Base-by-base conservation (phyloP, 179 eudicot species). In the Amaranthus tricolor region DNA sequence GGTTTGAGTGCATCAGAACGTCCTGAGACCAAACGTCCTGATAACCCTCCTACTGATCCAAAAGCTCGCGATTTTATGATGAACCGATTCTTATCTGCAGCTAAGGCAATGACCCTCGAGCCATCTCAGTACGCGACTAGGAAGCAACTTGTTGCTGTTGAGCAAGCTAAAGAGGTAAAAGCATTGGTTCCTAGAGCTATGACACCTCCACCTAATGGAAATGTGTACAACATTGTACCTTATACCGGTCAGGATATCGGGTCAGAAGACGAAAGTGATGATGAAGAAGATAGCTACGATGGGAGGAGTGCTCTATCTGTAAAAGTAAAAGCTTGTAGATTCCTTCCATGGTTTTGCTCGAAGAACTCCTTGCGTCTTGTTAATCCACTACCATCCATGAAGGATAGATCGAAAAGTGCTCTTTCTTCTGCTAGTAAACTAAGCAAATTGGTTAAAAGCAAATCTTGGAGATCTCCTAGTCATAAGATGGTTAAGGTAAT, bases 1-100 rank as follows among this genome's bases (percentile, higher is more conserved):
- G 94, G 88, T 2, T 58, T 89, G 74, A 92, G 90, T 71, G 89
- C 85, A 16, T 78, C 76, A 17, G 85, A 86, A 31, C 72, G 75
- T 43, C 78, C 82, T 7, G 82, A 83, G 24, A 31, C 62, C 40
- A 79, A 80, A 31, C 77, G 72, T 44, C 66, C 82, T 1, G 81
- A 78, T 62, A 74, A 54, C 5, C 77, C 85, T 58, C 78, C 85
- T 9, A 64, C 84, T 0, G 91, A 92, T 73, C 76, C 72, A 52
- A 86, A 81, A 65, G 82, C 96, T 50, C 88, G 88, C 12, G 96
- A 90, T 76, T 86, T 92, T 64, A 88, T 94, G 97, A 92, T 94
- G 91, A 87, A 82, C 55, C 87, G 98, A 24, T 94, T 94, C 78
- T 78, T 94, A 66, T 94, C 96, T 14, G 98, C 98, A 50, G 96